A percentile compares a stretch with the other conserved stretches of the same genome.
These are phyloP conservation scores for Diplodia mutila DNA, from an alignment of 2,329 filamentous ascomycete genomes.

Conservation along the genomic window DNA sequence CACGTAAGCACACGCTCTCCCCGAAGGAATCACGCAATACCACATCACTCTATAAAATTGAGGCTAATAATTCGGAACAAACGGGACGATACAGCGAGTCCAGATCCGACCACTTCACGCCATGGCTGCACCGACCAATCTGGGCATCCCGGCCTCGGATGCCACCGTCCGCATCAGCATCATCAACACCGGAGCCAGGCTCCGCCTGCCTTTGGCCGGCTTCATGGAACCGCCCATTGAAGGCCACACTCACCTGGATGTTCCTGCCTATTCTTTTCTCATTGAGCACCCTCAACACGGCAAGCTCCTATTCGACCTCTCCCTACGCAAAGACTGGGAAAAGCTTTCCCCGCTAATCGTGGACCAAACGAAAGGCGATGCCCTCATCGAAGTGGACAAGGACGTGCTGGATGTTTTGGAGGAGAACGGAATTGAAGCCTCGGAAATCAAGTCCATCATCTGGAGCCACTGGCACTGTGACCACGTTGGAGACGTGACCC, in stretches of 20 bases:
- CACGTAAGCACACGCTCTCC: too few species aligned
- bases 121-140: not conserved
- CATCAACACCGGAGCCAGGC: slow-evolving; percentile 8
- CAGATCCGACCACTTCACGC: not conserved
- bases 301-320: slow-evolving; percentile 10
- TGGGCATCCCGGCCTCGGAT: slow-evolving; percentile 30
- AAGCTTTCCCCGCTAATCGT: slow-evolving; percentile 33
- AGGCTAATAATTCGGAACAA: too few species aligned
- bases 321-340: slow-evolving; percentile 51
- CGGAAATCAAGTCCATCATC: slow-evolving; percentile 14
- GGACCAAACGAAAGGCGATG: slow-evolving; percentile 36
- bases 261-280: slow-evolving; percentile 2
- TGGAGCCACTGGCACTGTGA: slow-evolving; percentile 19
- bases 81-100: too few species aligned
- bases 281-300: slow-evolving; percentile 5
- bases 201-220: not conserved
- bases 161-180: slow-evolving; percentile 9
- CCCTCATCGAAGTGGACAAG: slow-evolving; percentile 47
- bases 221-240: slow-evolving; percentile 1
- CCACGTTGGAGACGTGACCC: not conserved
- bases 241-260: slow-evolving; percentile 8
- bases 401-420: slow-evolving; percentile 35
- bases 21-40: too few species aligned
- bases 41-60: too few species aligned
- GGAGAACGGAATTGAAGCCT: not conserved